Evolutionary conservation across 2,329 filamentous ascomycete species (phyloP).

Genomic region (Colletotrichum sp.): DNA sequence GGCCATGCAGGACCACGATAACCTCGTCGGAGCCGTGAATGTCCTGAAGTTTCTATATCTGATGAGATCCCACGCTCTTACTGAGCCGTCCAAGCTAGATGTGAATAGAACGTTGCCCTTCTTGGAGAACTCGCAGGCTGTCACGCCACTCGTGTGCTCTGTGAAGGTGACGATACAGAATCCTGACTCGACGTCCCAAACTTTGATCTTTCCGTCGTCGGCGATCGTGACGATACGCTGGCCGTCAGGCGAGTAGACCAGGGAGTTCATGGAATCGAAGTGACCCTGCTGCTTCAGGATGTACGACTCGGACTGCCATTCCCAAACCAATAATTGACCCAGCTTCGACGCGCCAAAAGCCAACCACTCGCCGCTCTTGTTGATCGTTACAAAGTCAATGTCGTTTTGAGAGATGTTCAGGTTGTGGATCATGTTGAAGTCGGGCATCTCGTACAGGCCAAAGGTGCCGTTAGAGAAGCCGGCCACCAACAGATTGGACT

Average conservation of each 20-base stretch:
- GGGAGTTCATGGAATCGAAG: conserved; percentile 92
- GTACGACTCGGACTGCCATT: conserved; percentile 99
- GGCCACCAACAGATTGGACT: conserved; percentile 90
- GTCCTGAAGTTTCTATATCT: conserved; percentile 97
- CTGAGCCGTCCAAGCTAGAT: conserved; percentile 89
- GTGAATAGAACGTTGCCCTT: conserved; percentile 96
- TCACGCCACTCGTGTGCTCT: conserved; percentile 93
- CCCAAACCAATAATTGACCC: conserved; percentile 97
- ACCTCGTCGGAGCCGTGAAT: conserved; percentile 88
- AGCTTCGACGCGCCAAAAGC: conserved; percentile 96
- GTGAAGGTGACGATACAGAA: conserved; percentile 99
- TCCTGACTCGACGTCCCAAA: conserved; percentile 95
- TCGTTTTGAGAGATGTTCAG: conserved; percentile 94
- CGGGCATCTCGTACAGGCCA: conserved; percentile 92
- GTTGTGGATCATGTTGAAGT: conserved; percentile 94
- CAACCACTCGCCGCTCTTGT: conserved; percentile 94
- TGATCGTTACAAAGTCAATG: conserved; percentile 94
- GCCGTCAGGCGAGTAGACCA: conserved; percentile 93
- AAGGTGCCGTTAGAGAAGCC: conserved; percentile 96
- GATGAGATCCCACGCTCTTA: conserved; percentile 95
- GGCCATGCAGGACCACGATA: conserved; percentile 92
- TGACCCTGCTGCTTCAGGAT: conserved; percentile 98
- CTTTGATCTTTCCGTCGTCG: conserved; percentile 97
- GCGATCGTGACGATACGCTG: conserved; percentile 91
- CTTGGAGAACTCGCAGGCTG: conserved; percentile 92